phyloP scores from a whole-genome alignment of 2,329 filamentous ascomycete species.

The Rutstroemia sp. region DNA sequence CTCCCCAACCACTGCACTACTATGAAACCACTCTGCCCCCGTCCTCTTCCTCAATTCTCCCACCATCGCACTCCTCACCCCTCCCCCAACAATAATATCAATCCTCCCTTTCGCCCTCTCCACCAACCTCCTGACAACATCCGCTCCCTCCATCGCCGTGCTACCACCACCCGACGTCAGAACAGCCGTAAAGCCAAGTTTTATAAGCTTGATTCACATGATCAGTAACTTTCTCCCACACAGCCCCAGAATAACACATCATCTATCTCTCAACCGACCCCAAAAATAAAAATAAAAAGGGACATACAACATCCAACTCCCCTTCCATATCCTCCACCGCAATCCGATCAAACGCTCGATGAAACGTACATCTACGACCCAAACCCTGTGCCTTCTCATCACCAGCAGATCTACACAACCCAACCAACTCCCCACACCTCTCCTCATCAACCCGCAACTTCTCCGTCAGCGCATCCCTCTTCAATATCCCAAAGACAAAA shows the following conservation, averaged over 20 bases:
- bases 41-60: conserved; percentile 23
- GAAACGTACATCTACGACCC: conserved; percentile 40
- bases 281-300: background rate
- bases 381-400: conserved; percentile 20
- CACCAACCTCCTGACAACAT: conserved; percentile 24
- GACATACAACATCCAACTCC: background rate
- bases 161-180: conserved; percentile 39
- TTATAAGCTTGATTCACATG: no score
- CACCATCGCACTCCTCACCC: conserved; percentile 40
- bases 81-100: conserved; percentile 42
- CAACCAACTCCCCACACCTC: conserved; percentile 36
- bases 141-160: conserved; percentile 16
- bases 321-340: conserved; percentile 10
- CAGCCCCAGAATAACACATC: no score
- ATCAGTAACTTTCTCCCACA: no score
- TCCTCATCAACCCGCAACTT: conserved; percentile 31
- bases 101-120: conserved; percentile 30
- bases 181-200: conserved; percentile 33
- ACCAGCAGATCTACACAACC: conserved; percentile 11
- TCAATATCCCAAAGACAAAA: conserved; percentile 45
- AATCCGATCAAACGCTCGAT: conserved; percentile 43
- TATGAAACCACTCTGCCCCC: conserved; percentile 32
- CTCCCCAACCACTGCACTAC: conserved; percentile 33
- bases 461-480: conserved; percentile 1
- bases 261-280: no score